phyloP scores from a whole-genome alignment of 768 basidiomycete genomes.

The Piloderma croceum region DNA sequence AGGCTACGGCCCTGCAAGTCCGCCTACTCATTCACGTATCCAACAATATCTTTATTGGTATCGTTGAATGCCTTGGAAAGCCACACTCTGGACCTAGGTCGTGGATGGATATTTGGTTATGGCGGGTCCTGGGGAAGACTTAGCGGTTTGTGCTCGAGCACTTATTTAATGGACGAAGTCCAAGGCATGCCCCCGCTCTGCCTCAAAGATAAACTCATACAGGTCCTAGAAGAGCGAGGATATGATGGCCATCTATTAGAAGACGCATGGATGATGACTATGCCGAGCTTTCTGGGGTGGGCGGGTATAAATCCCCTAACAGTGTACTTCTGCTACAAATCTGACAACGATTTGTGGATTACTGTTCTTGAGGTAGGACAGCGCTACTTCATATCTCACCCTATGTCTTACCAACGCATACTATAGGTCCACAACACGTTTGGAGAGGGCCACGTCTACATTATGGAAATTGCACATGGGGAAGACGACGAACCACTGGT shows the following conservation, averaged over 20 bases:
- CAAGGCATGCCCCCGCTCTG: constrained; percentile 24
- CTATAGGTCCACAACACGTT: constrained; percentile 67
- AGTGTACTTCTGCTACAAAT: constrained; percentile 58
- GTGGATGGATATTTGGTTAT: constrained; percentile 52
- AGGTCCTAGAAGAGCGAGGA: constrained; percentile 28
- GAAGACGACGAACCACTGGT: no score
- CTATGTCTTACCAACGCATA: background rate
- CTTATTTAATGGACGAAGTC: constrained; percentile 36
- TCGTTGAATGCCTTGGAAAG: constrained; percentile 50
- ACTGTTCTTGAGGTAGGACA: constrained; percentile 52
- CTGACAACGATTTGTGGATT: constrained; percentile 28
- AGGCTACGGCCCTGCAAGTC: constrained; percentile 44
- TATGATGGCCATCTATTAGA: constrained; percentile 22
- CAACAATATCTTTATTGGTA: constrained; percentile 50
- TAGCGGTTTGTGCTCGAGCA: constrained; percentile 39
- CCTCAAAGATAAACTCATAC: constrained; percentile 37
- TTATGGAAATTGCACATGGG: constrained; percentile 40
- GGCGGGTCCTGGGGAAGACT: constrained; percentile 40
- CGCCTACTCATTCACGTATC: constrained; percentile 53
- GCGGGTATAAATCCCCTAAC: constrained; percentile 71
- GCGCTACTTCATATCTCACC: background rate
- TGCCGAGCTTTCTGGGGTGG: constrained; percentile 61
- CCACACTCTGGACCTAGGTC: constrained; percentile 38
- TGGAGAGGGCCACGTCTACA: constrained; percentile 59
- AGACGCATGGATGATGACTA: constrained; percentile 69